Base-by-base conservation (phyloP, 306 rosid genomes). In the Prunus campanulata region DNA sequence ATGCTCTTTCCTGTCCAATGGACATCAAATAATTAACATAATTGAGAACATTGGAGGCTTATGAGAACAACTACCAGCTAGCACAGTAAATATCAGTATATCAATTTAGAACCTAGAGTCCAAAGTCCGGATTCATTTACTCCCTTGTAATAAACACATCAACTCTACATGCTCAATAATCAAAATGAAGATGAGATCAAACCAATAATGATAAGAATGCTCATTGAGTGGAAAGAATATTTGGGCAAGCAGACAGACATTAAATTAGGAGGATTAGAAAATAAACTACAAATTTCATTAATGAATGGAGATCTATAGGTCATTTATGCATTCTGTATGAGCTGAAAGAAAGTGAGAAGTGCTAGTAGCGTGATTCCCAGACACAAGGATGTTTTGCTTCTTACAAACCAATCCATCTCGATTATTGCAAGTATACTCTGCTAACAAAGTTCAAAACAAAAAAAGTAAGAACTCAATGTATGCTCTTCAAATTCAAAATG, bases 1-100 rank as follows among this genome's bases (percentile, higher is more conserved):
- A 95, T 89, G 88, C 91, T 95, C 86, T 83, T 89, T 83, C 88
- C 99, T 95, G 80, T 79, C 79, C 82, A 71, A 86, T 51, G 85
- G 66, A 51, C 39, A 63, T 55, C 71, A 63, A 50, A 52, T 22
- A 64, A 65, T 74, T 70, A 80, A 60, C 78, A 14, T 57, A 68
- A 57, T 44, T 54, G 12, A 30, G 44, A 10, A 62, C 3, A 12
- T 72, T 12, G 14, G 16, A 10, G 18, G 56, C 18, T n/a, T 2
- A 19, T 24, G 57, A 20, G 42, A 35, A 47, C 39, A 60, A 61
- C 13, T 15, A 55, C 70, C 54, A 44, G 68, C 70, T 52, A 35
- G 6, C 64, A 44, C 47, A 14, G n/a, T 20, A 20, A 20, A 39
- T 39, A 60, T 75, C 47, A 35, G 42, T 48, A 42, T 29, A 60